A percentile compares a stretch with the other conserved stretches of the same genome.
These are phyloP conservation scores for Laguncularia racemosa DNA, from an alignment of 345 rosid genomes.

Conservation along the genomic window DNA sequence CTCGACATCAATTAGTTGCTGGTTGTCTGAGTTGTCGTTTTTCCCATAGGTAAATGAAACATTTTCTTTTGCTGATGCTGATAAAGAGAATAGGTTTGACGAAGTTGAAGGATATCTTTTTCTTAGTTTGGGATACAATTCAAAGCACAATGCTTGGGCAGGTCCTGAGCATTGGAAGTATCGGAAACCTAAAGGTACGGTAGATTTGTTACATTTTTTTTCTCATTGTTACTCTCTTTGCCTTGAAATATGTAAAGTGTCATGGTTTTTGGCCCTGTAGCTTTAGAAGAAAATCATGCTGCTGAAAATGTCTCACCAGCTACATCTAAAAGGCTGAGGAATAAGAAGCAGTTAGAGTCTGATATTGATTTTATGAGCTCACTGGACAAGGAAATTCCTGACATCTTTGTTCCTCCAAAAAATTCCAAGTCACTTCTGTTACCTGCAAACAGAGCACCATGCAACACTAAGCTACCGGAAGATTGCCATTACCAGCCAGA, in stretches of 20 bases:
- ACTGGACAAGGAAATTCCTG: constrained; percentile 55
- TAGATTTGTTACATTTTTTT: constrained; percentile 6
- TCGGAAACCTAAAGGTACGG: constrained; percentile 60
- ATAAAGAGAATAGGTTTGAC: constrained; percentile 45
- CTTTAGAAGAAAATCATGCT: constrained; percentile 35
- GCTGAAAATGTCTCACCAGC: constrained; percentile 37
- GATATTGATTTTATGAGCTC: constrained; percentile 73
- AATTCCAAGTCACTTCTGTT: constrained; percentile 65
- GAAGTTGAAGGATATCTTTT: constrained; percentile 60
- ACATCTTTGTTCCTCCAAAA: constrained; percentile 76
- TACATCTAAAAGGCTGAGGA: constrained; percentile 50
- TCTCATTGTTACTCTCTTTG: background rate
- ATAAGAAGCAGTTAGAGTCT: constrained; percentile 55
- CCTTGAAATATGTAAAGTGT: constrained; percentile 5
- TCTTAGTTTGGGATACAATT: constrained; percentile 55
- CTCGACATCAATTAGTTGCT: background rate
- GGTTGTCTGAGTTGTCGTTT: background rate
- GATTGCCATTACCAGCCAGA: constrained; percentile 98
- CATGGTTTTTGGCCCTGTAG: constrained; percentile 21
- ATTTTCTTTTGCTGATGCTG: constrained; percentile 30
- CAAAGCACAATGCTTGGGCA: constrained; percentile 92
- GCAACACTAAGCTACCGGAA: constrained; percentile 76
- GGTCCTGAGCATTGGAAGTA: constrained; percentile 99
- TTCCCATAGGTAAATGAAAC: constrained; percentile 46
- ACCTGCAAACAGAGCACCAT: constrained; percentile 58